These are phyloP conservation scores for Sophora flavescens DNA, from an alignment of 306 rosid species.

Conservation along the genomic window DNA sequence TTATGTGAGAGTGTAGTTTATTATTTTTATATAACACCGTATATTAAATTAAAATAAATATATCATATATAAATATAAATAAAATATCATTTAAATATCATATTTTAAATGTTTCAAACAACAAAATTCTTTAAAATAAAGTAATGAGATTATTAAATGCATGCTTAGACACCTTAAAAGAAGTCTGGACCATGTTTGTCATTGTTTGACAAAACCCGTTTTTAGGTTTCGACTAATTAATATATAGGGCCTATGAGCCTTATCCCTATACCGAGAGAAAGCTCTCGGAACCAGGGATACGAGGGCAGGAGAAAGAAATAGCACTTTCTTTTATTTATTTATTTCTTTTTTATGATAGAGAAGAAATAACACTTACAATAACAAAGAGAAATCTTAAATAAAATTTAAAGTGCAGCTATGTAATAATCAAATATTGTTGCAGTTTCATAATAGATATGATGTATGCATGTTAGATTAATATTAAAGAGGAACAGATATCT, in stretches of 20 bases:
- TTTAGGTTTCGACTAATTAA: constrained; percentile 44
- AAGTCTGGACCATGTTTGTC: constrained; percentile 39
- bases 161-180: constrained; percentile 11
- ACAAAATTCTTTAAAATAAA: too few species aligned
- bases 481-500: constrained; percentile 22
- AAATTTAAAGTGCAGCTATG: constrained; percentile 23
- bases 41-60: too few species aligned
- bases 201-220: constrained; percentile 35
- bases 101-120: too few species aligned
- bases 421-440: constrained; percentile 17
- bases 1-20: too few species aligned
- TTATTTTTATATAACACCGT: too few species aligned
- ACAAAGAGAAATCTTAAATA: constrained; percentile 10
- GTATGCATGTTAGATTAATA: constrained; percentile 28
- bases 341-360: too few species aligned
- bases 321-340: not conserved
- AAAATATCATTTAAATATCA: too few species aligned
- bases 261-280: constrained; percentile 1
- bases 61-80: too few species aligned
- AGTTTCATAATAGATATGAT: constrained; percentile 16
- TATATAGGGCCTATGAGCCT: constrained; percentile 25
- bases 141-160: constrained; percentile 18
- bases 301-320: not conserved
- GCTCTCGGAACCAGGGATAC: not conserved
- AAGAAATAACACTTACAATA: not conserved